Evolutionary conservation across 2,329 filamentous ascomycete species (phyloP), one percentile per base, ranked within the genome.

Genomic region (Gliomastix tumulicola): DNA sequence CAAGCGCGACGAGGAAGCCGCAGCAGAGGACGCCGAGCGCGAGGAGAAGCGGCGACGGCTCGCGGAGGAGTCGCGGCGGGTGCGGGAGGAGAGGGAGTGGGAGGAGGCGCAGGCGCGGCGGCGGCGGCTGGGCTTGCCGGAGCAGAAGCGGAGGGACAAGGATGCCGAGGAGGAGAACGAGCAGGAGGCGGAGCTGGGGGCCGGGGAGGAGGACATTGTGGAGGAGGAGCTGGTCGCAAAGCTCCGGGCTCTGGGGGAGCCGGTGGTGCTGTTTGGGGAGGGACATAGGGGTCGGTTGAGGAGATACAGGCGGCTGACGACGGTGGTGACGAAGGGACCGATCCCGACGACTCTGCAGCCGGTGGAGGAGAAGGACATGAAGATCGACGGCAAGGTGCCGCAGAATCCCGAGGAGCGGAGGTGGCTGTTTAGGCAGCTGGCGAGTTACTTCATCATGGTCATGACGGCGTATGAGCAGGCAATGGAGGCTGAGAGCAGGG

Each of bases 361-460:
- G 2, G 81, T 97, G 3, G 77, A 84, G 7, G 89, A 94, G 62
- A 79, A 80, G 55, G 82, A 94, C 47, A 95, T 96, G 87, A 90
- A 89, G 59, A 79, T 97, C 18, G 66, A 77, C 2, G 68, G 71
- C 13, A 69, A 66, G 30, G 63, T 86, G 9, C 75, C 76, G 2
- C 69, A 65, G 49, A 84, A 89, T 47, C 66, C 65, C 16, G 76
- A 80, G 28, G 84, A 69, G 1, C 76, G 79, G 32, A 66, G 73
- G 31, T 88, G 84, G 59, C 66, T 98, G 28, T 90, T 84, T 65
- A 74, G 90, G 10, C 90, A 98, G 60, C 71, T 98, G 38, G 86
- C 85, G 16, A 92, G 86, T 34, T 98, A 96, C 67, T 97, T 98
- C 65, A 94, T 86, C 36, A 88, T 98, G 79, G 79, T 98, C n/a